phyloP scores from a whole-genome alignment of 1,284 basidiomycete species.

The Kalmanozyma brasiliensis region DNA sequence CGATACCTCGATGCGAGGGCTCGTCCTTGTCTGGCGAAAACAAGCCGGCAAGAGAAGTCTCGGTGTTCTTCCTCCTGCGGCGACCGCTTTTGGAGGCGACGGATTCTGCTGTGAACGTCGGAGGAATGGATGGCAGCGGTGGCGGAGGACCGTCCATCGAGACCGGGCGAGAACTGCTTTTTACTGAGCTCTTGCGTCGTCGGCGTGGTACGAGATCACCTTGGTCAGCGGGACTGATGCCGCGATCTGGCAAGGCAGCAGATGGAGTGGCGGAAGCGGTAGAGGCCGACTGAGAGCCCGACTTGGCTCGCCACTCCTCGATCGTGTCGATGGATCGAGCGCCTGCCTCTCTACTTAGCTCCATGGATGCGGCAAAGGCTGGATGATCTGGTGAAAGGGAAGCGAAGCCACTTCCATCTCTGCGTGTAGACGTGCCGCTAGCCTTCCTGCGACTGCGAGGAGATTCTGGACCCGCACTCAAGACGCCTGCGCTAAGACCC shows the following conservation, averaged over 20 bases:
- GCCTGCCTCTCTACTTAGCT: conserved; percentile 38
- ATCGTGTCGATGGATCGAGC: conserved; percentile 43
- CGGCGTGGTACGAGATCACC: conserved; percentile 15
- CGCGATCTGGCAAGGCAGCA: not conserved
- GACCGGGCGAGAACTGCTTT: conserved; percentile 18
- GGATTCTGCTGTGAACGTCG: conserved; percentile 19
- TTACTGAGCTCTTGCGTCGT: conserved; percentile 34
- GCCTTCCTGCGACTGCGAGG: conserved; percentile 34
- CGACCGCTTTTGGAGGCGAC: conserved; percentile 29
- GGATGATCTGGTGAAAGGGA: conserved; percentile 32
- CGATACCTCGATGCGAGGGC: conserved; percentile 4
- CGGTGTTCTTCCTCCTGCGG: conserved; percentile 16
- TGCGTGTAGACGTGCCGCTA: conserved; percentile 16
- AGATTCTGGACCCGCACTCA: conserved; percentile 43
- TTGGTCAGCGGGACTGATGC: not conserved
- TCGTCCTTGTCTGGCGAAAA: conserved; percentile 17
- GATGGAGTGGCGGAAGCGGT: not conserved
- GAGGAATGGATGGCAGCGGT: conserved; percentile 17
- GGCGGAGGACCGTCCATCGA: conserved; percentile 31
- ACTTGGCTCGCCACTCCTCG: conserved; percentile 47
- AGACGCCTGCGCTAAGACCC: conserved; percentile 46
- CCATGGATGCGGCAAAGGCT: conserved; percentile 31
- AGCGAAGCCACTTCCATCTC: conserved; percentile 23
- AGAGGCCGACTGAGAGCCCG: conserved; percentile 1
- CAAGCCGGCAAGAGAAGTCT: conserved; percentile 18